Evolutionary conservation across 2,329 filamentous ascomycete genomes (phyloP).

Genomic region (Monilinia polystroma): DNA sequence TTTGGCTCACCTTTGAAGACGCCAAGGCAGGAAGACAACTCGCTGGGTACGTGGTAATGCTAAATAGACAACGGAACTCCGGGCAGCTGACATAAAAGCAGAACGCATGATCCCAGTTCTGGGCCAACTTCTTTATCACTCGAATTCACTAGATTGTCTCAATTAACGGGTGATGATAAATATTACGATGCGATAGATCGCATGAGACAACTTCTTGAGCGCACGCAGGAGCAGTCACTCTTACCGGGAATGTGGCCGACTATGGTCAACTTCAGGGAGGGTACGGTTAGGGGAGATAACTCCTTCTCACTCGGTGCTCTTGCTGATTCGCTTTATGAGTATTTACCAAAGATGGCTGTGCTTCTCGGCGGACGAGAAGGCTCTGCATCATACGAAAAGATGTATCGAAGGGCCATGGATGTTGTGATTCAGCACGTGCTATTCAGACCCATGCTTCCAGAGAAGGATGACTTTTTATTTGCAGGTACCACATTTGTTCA

Average conservation of each 20-base stretch:
- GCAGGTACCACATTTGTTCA: conserved; percentile 45
- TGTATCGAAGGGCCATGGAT: conserved; percentile 46
- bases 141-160: conserved; percentile 61
- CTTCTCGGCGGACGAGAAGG: conserved; percentile 19
- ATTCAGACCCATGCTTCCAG: conserved; percentile 46
- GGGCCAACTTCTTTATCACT: conserved; percentile 52
- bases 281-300: conserved; percentile 55
- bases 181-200: conserved; percentile 61
- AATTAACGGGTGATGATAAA: conserved; percentile 57
- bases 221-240: conserved; percentile 50
- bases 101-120: conserved; percentile 15
- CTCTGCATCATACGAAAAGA: conserved; percentile 39
- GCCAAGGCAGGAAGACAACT: conserved; percentile 11
- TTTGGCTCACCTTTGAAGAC: conserved; percentile 21
- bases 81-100: conserved; percentile 4
- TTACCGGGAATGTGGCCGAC: conserved; percentile 62
- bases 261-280: conserved; percentile 50
- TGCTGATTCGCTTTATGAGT: conserved; percentile 60
- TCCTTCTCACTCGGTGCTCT: conserved; percentile 54
- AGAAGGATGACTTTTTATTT: conserved; percentile 47
- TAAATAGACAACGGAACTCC: not conserved
- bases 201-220: conserved; percentile 54
- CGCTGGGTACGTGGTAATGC: not conserved
- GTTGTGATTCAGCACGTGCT: conserved; percentile 46
- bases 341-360: conserved; percentile 56